Percentiles rank a stretch among this genome's conserved stretches.
Evolutionary conservation across 345 rosid genomes (phyloP).

Genomic region (Gossypium stocksii): DNA sequence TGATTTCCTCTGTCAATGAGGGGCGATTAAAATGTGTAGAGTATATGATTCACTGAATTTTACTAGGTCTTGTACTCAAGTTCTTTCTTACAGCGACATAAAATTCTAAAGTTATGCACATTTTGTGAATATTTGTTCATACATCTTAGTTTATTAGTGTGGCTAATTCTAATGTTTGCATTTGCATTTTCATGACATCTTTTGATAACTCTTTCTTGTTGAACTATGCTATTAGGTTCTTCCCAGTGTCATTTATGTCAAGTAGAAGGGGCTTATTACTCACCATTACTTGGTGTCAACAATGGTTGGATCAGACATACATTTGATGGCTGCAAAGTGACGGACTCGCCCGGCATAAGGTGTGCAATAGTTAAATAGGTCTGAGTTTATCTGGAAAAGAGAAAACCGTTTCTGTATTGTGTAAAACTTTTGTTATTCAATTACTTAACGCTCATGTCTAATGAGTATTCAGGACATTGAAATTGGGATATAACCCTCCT

Average conservation of each 20-base stretch:
- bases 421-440: neutral
- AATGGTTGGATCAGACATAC: constrained; percentile 40
- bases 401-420: constrained; percentile 10
- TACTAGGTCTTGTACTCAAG: neutral
- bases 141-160: neutral
- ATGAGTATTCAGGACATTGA: neutral
- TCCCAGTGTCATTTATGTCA: constrained; percentile 53
- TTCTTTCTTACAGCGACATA: neutral
- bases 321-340: constrained; percentile 43
- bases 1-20: neutral
- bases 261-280: constrained; percentile 51
- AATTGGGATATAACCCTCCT: neutral
- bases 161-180: neutral
- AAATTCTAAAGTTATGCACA: neutral
- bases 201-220: neutral
- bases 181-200: neutral
- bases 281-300: constrained; percentile 49
- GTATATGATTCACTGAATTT: neutral
- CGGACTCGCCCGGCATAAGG: constrained; percentile 52
- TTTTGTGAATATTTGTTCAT: neutral
- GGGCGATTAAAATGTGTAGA: neutral
- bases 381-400: neutral
- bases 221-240: constrained; percentile 44
- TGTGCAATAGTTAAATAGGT: constrained; percentile 11
- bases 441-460: neutral